A percentile compares a stretch with the other conserved stretches of the same genome.
phyloP scores from a whole-genome alignment of 495 filamentous ascomycete genomes.

The Aspergillus panamensis region DNA sequence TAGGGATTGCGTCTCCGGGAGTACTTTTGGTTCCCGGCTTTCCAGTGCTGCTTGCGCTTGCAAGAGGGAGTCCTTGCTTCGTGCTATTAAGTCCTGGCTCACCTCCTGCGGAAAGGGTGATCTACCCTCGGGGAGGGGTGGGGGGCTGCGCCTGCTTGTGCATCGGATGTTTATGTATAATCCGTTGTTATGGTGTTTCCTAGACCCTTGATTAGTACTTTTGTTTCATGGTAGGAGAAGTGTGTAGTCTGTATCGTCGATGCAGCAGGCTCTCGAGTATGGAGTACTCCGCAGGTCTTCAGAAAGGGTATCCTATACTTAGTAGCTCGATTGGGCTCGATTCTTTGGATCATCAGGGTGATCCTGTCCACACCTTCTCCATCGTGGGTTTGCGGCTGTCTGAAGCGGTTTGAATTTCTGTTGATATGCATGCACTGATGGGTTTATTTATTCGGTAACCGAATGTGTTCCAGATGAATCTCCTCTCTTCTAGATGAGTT shows the following conservation, averaged over 20 bases:
- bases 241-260: conserved; percentile 3
- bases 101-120: conserved; percentile 17
- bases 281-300: neutral
- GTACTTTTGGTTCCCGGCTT: conserved; percentile 11
- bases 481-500: neutral
- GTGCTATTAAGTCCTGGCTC: conserved; percentile 30
- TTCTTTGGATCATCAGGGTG: conserved; percentile 2
- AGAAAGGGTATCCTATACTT: conserved; percentile 3
- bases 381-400: conserved; percentile 6
- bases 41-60: neutral
- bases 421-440: neutral
- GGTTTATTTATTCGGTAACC: neutral
- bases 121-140: conserved; percentile 15
- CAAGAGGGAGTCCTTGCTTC: conserved; percentile 37
- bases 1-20: conserved; percentile 21
- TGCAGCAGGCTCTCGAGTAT: neutral
- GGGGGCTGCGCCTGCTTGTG: conserved; percentile 17
- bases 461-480: neutral
- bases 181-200: conserved; percentile 5
- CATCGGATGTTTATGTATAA: conserved; percentile 26
- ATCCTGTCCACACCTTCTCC: conserved; percentile 1
- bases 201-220: conserved; percentile 18
- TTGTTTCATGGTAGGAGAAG: conserved; percentile 7
- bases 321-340: conserved; percentile 1
- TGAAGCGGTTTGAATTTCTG: conserved; percentile 11